Percentiles rank a stretch among this genome's conserved stretches.
Evolutionary conservation across 805 yeast genomes (phyloP).

Genomic region (Candida tammaniensis): DNA sequence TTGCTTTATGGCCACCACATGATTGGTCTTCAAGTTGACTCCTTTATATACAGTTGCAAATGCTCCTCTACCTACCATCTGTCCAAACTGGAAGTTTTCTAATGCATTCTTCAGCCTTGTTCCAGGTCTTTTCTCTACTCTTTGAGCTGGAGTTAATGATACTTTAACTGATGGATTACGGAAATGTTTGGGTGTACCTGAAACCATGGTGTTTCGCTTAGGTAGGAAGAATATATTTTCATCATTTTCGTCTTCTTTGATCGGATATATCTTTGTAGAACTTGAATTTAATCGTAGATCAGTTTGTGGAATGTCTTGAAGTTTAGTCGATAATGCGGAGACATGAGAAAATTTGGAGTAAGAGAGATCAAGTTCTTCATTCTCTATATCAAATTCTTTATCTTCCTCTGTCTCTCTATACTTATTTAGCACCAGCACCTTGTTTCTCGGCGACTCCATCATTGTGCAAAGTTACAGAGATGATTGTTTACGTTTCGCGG

Average conservation of each 20-base stretch:
- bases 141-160: slow-evolving; percentile 51
- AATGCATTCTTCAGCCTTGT: slow-evolving; percentile 38
- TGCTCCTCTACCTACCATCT: slow-evolving; percentile 85
- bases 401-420: slow-evolving; percentile 21
- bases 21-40: slow-evolving; percentile 59
- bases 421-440: slow-evolving; percentile 11
- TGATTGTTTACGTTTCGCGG: no score
- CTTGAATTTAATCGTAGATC: slow-evolving; percentile 5
- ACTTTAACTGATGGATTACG: slow-evolving; percentile 35
- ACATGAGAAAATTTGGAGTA: slow-evolving; percentile 37
- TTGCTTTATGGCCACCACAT: slow-evolving; percentile 77
- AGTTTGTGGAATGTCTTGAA: slow-evolving; percentile 10
- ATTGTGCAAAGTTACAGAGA: no score
- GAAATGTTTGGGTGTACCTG: slow-evolving; percentile 16
- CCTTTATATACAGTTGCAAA: slow-evolving; percentile 85
- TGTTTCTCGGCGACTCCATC: no score
- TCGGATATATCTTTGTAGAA: slow-evolving; percentile 9
- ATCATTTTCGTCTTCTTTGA: slow-evolving; percentile 11
- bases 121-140: slow-evolving; percentile 43
- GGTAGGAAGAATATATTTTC: slow-evolving; percentile 10
- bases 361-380: slow-evolving; percentile 25
- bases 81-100: slow-evolving; percentile 51
- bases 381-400: slow-evolving; percentile 24
- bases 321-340: slow-evolving; percentile 8
- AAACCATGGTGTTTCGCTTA: background rate